Conservation (phyloP, 306 rosid species). For the Begonia peltatifolia region DNA sequence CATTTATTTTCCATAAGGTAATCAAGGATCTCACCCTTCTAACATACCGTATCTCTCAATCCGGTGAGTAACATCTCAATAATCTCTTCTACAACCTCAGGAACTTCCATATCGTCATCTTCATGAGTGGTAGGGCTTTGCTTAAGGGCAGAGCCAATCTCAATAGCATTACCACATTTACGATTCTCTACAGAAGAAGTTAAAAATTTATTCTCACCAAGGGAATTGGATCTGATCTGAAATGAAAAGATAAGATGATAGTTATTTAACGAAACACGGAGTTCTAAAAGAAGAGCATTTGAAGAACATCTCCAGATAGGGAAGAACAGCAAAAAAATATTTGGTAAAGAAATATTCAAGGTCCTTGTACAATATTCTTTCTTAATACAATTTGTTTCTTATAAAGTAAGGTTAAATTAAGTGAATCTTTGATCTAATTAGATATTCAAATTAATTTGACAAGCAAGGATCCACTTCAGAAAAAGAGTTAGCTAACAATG, state of each 20-base stretch:
- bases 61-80: constrained; percentile 86
- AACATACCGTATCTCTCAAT: constrained; percentile 84
- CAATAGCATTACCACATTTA: constrained; percentile 21
- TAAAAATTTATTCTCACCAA: constrained; percentile 39
- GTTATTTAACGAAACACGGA: background rate
- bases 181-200: constrained; percentile 25
- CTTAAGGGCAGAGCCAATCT: constrained; percentile 14
- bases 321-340: too few relatives aligned
- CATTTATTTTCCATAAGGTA: constrained; percentile 2
- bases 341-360: too few relatives aligned
- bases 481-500: too few relatives aligned
- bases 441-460: too few relatives aligned
- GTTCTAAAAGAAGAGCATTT: too few relatives aligned
- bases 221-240: constrained; percentile 64
- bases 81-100: constrained; percentile 88
- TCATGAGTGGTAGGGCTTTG: constrained; percentile 24
- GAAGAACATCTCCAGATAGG: too few relatives aligned
- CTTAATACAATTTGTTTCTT: too few relatives aligned
- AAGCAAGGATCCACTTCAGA: too few relatives aligned
- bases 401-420: too few relatives aligned
- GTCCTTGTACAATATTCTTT: too few relatives aligned
- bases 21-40: constrained; percentile 27
- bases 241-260: constrained; percentile 21
- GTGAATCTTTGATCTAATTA: too few relatives aligned
- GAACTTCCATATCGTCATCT: constrained; percentile 87